These are phyloP conservation scores for Diaporthe citri DNA, from an alignment of 2,329 filamentous ascomycete species.

Conservation along the genomic window DNA sequence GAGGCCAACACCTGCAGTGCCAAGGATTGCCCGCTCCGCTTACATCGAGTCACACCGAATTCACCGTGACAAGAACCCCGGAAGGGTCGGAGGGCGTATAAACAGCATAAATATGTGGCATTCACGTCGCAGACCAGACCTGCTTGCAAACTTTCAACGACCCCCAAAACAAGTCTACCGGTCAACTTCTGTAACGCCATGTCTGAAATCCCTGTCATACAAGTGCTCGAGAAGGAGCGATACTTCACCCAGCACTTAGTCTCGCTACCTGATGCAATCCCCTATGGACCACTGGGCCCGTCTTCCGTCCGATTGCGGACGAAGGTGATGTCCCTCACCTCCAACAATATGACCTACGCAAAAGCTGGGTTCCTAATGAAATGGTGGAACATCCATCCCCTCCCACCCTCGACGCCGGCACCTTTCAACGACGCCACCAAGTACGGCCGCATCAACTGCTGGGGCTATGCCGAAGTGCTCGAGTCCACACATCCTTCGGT, in stretches of 20 bases:
- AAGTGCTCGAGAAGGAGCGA: constrained; percentile 31
- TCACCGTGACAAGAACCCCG: not conserved
- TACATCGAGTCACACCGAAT: not conserved
- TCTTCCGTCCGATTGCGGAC: constrained; percentile 27
- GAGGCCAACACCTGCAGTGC: not conserved
- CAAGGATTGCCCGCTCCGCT: not conserved
- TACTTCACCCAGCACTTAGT: constrained; percentile 27
- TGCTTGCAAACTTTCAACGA: too few species aligned
- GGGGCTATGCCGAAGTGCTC: constrained; percentile 28
- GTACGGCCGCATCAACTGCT: constrained; percentile 32
- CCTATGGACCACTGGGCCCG: constrained; percentile 2
- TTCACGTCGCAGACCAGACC: not conserved
- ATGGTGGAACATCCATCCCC: constrained; percentile 19
- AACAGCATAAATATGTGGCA: not conserved
- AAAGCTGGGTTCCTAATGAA: constrained; percentile 22
- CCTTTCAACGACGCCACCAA: constrained; percentile 21
- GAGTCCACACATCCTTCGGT: constrained; percentile 24
- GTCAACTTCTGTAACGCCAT: not conserved
- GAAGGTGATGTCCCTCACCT: constrained; percentile 27
- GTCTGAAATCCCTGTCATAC: constrained; percentile 21
- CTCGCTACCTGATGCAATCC: constrained; percentile 15
- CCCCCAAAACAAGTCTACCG: not conserved
- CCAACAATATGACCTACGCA: constrained; percentile 22
- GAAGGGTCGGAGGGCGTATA: not conserved
- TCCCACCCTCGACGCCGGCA: constrained; percentile 21